Base-by-base conservation (phyloP, 1,284 basidiomycete genomes). In the Sporisorium iseilematis-ciliati region DNA sequence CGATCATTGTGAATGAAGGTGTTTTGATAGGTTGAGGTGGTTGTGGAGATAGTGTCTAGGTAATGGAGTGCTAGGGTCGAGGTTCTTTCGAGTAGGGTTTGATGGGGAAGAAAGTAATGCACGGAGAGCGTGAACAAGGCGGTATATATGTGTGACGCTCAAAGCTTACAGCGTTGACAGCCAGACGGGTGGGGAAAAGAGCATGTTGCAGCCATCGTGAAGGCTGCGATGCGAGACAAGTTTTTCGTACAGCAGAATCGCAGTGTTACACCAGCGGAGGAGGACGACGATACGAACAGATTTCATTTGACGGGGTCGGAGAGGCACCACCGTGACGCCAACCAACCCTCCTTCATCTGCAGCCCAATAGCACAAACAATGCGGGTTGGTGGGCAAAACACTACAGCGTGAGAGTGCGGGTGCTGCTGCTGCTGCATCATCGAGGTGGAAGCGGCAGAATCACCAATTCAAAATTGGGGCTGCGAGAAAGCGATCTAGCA, bases 1-100 rank as follows among this genome's bases (percentile, higher is more conserved):
- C 67, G 61, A 68, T 64, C 74, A 76, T 76, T 18, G 26, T 61
- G 57, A 23, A 23, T 26, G 20, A 18, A 49, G 25, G 46, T 33
- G 42, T 16, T 29, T 16, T 8, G n/a, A n/a, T 29, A 29, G 38
- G n/a, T 54, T 29, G 49, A 38, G 49, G 18, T 48, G 33, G 26
- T 26, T 43, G 10, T 57, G 43, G 29, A 21, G 29, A 16, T 20
- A 20, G 42, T 29, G 21, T 46, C 14, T n/a, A 56, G 21, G 23
- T 16, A n/a, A 8, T 40, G 55, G n/a, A 21, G 55, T 16, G 43
- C 35, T 20, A 21, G 12, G 21, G 54, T 45, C 33, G 33, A 46
- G 38, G 38, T 25, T 26, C 6, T 21, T 25, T 23, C 23, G 14
- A 31, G 38, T 16, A 48, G n/a, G 35, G 33, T 38, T 38, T 31